Evolutionary conservation across 768 basidiomycete genomes (phyloP), one percentile per base, ranked within the genome.

Genomic region (Calocybe indica): DNA sequence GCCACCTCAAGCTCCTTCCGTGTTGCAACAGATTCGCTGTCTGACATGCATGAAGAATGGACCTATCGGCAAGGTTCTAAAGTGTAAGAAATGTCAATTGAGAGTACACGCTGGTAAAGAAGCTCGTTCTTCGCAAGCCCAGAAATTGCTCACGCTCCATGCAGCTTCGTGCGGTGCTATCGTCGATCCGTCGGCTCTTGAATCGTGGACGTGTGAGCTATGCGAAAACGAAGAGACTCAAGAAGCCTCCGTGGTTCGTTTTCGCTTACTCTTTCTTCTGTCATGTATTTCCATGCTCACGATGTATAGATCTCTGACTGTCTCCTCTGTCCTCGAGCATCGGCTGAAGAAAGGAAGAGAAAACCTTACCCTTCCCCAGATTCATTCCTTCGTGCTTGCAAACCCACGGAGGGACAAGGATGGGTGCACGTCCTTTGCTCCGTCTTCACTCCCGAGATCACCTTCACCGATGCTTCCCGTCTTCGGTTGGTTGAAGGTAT

Each of bases 361-460:
- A 59, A 64, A 5, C 63, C 70, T 29, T 68, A 70, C 44, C 76
- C 79, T 36, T 68, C 79, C 5, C 56, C 78, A 5, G 80, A 85
- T 56, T 76, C 74, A 30, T 94, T 76, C 60, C 68, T 93, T 48
- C 76, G 90, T 47, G 80, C 82, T 37, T 82, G 80, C 60, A 95
- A 94, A 59, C 90, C 90, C 6, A 95, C 93, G 0, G 93, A 96
- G 69, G 90, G 91, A 7, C 86, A 91, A 62, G 85, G 87, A 47
- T 96, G 93, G 93, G 83, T 83, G 0, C 95, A 98, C 61, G 73
- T 93, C 31, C 66, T 96, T 3, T 98, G 95, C 68, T 80, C 93
- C 2, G 81, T 89, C 1, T 97, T 92, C 67, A 79, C 83, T 29
- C 85, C 85, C 3, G 94, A 97, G 57, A 68, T 93, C n/a, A 75